Evolutionary conservation across 83 land plant species (phyloP).

Genomic region (Picea abies): DNA sequence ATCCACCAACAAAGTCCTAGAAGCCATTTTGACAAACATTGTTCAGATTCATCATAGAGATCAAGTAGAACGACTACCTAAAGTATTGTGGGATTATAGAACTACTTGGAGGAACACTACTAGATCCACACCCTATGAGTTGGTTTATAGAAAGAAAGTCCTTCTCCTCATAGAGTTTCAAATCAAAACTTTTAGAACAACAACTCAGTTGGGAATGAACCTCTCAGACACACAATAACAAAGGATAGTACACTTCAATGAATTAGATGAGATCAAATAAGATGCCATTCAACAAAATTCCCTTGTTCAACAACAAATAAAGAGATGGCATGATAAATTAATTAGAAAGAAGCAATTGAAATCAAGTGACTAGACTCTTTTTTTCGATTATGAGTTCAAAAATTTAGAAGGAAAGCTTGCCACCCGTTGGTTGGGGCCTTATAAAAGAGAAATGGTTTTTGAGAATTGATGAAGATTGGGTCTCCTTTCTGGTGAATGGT

Average conservation of each 20-base stretch:
- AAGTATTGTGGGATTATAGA: not conserved
- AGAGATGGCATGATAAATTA: not conserved
- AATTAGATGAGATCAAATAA: not conserved
- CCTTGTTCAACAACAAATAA: not conserved
- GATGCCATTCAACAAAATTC: not conserved
- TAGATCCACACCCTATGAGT: not conserved
- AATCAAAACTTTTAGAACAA: not conserved
- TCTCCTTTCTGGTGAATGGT: not conserved
- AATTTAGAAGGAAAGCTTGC: not conserved
- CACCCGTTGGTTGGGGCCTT: not conserved
- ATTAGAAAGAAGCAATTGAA: not conserved
- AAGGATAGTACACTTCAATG: not conserved
- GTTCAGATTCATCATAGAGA: too few species aligned
- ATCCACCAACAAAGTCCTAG: too few species aligned
- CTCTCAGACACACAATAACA: not conserved
- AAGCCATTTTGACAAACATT: too few species aligned
- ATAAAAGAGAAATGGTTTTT: not conserved
- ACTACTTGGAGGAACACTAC: not conserved
- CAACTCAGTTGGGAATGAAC: not conserved
- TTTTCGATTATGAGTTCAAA: not conserved
- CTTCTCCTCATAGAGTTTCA: not conserved
- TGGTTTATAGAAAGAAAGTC: not conserved
- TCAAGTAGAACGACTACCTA: not conserved
- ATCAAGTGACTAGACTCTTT: not conserved
- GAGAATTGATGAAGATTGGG: not conserved